Evolutionary conservation across 2,329 filamentous ascomycete species (phyloP), one percentile per base, ranked within the genome.

Genomic region (Paraphoma chrysanthemicola): DNA sequence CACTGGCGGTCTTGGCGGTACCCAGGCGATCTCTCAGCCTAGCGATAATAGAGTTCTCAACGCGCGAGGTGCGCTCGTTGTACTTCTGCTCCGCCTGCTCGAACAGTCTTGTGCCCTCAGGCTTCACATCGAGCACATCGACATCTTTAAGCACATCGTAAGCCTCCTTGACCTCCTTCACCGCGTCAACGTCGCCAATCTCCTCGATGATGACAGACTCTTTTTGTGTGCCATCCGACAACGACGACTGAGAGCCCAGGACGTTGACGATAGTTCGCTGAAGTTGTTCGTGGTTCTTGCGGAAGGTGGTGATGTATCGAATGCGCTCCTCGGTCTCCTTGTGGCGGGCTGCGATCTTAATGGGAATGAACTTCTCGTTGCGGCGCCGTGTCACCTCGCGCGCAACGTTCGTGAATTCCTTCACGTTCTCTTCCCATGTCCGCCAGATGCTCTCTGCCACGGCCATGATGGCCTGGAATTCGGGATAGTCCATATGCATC

Each of bases 41-140:
- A 33, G 95, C 93, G 75, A 99, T 99, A 77, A 99, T 99, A 3
- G 95, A 97, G 78, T 99, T 99, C 76, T 99, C 95, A 4, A 99
- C 95, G 57, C 95, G 88, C 16, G 95, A 94, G 9, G 96, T 99
- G 39, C 96, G 90, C 76, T 99, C 96, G 66, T 97, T 98, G 82
- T 99, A 99, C 39, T 91, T 89, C 65, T 94, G 92, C 79, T 99
- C 95, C 14, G 94, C 95, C 68, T 93, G 90, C 39, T 93, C 92
- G 92, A 96, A 99, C 58, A 90, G 85, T 60, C 93, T 88, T 33
- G 95, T 98, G 49, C 95, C 95, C 76, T 96, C 92, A 0, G 88
- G 85, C 5, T 93, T 91, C 5, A 97, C 93, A 77, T 99, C 94
- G 41, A 99, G 85, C 28, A 99, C 86, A 75, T 99, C 93, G 8